These are phyloP conservation scores for Chalaropsis ovoidea DNA, from an alignment of 2,329 filamentous ascomycete species.

Conservation along the genomic window DNA sequence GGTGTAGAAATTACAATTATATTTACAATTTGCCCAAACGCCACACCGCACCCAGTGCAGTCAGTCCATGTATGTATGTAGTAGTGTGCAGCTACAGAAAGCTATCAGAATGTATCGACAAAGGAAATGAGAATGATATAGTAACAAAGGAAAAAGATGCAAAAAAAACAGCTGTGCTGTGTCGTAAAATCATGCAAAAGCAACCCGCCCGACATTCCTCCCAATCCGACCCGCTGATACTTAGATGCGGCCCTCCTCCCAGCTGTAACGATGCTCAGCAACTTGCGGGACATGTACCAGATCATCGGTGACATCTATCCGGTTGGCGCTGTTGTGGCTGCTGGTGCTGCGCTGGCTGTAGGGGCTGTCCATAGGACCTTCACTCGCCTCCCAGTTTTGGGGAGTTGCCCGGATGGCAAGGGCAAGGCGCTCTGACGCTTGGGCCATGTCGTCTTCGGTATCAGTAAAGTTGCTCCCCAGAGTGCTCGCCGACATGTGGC, in stretches of 20 bases:
- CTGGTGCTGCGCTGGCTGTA: slow-evolving; percentile 37
- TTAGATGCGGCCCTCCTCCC: slow-evolving; percentile 34
- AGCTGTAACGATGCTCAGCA: slow-evolving; percentile 43
- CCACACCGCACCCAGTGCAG: slow-evolving; percentile 15
- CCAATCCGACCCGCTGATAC: not conserved
- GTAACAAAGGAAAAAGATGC: slow-evolving; percentile 19
- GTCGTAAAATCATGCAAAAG: slow-evolving; percentile 19
- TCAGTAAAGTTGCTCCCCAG: slow-evolving; percentile 44
- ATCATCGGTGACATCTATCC: slow-evolving; percentile 39
- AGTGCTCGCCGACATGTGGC: slow-evolving; percentile 33
- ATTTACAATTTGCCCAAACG: slow-evolving; percentile 12
- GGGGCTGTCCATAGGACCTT: slow-evolving; percentile 14
- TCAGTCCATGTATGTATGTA: slow-evolving; percentile 6
- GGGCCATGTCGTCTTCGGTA: slow-evolving; percentile 33
- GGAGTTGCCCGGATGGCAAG: slow-evolving; percentile 28
- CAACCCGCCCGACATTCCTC: not conserved
- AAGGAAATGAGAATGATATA: slow-evolving; percentile 21
- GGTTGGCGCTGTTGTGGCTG: slow-evolving; percentile 38
- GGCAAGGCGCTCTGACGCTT: not conserved
- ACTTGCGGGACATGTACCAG: slow-evolving; percentile 44
- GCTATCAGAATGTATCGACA: slow-evolving; percentile 16
- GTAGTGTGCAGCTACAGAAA: not conserved
- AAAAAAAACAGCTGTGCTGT: slow-evolving; percentile 13
- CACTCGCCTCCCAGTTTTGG: slow-evolving; percentile 3
- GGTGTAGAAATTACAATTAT: slow-evolving; percentile 2